These are phyloP conservation scores for Mycena vulgaris DNA, from an alignment of 768 basidiomycete genomes.

Conservation along the genomic window DNA sequence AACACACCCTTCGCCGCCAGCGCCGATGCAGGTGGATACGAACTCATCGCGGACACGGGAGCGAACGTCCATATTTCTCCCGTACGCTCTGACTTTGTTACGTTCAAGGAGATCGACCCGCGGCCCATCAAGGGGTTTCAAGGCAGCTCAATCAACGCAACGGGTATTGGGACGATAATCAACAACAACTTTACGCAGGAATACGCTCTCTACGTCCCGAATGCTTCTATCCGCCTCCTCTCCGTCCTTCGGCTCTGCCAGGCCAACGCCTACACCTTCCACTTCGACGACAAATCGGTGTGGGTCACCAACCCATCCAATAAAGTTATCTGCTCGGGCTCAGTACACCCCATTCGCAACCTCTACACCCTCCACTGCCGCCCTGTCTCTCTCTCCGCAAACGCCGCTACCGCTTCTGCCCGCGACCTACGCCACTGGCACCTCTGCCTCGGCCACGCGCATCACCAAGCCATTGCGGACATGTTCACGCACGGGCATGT, in stretches of 20 bases:
- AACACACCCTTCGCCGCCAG: neutral
- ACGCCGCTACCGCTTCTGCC: neutral
- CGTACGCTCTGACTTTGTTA: neutral
- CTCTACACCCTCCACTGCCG: neutral
- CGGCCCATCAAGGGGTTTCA: neutral
- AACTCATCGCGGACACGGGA: neutral
- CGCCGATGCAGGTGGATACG: neutral
- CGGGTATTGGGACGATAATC: neutral
- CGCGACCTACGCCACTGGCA: neutral
- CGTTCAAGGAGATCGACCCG: neutral
- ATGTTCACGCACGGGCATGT: neutral
- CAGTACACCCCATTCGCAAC: neutral
- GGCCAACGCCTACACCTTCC: neutral
- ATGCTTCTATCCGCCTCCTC: neutral
- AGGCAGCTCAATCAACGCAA: neutral
- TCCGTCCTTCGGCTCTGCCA: neutral
- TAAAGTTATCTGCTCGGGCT: neutral
- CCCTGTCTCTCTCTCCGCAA: too few species aligned
- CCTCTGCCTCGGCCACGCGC: neutral
- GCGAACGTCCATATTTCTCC: neutral
- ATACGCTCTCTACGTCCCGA: neutral
- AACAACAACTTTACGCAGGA: neutral
- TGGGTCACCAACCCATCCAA: neutral
- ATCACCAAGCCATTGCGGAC: neutral
- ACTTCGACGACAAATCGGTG: neutral